A percentile compares a stretch with the other conserved stretches of the same genome.
phyloP scores from a whole-genome alignment of 345 rosid genomes.

The Punica granatum region DNA sequence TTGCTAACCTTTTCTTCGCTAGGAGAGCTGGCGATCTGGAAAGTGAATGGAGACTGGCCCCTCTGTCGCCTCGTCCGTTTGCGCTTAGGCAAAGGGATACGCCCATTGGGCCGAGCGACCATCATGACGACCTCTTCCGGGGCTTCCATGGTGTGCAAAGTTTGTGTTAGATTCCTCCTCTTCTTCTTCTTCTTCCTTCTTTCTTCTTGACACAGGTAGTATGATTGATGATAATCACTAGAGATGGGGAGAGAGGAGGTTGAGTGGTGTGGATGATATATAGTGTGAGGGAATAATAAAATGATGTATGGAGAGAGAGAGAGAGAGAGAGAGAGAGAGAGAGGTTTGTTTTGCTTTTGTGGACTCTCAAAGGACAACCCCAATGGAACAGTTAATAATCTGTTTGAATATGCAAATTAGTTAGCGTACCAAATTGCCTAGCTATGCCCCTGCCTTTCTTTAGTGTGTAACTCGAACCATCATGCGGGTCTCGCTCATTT shows the following conservation, averaged over 20 bases:
- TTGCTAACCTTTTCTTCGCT: neutral
- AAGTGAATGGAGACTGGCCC: constrained; percentile 52
- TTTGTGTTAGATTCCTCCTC: neutral
- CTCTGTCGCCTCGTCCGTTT: constrained; percentile 73
- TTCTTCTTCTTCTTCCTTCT: neutral
- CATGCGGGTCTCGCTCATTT: no score
- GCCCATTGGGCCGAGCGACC: neutral
- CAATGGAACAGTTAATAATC: constrained; percentile 7
- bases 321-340: neutral
- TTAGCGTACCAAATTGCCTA: neutral
- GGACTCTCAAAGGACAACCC: neutral
- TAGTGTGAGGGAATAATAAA: neutral
- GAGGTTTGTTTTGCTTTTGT: neutral
- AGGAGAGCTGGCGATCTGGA: constrained; percentile 22
- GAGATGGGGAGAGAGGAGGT: constrained; percentile 15
- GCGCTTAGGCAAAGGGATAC: constrained; percentile 38
- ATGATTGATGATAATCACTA: constrained; percentile 2
- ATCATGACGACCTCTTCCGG: neutral
- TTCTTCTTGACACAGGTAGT: neutral
- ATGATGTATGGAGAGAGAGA: neutral
- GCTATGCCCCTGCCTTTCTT: neutral
- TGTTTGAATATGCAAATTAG: neutral
- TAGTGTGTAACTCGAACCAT: neutral
- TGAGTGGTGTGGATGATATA: constrained; percentile 9
- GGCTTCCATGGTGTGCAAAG: constrained; percentile 8